A percentile compares a stretch with the other conserved stretches of the same genome.
Conservation (phyloP, 23 red algal genomes). For the Porphyridium purpureum region DNA sequence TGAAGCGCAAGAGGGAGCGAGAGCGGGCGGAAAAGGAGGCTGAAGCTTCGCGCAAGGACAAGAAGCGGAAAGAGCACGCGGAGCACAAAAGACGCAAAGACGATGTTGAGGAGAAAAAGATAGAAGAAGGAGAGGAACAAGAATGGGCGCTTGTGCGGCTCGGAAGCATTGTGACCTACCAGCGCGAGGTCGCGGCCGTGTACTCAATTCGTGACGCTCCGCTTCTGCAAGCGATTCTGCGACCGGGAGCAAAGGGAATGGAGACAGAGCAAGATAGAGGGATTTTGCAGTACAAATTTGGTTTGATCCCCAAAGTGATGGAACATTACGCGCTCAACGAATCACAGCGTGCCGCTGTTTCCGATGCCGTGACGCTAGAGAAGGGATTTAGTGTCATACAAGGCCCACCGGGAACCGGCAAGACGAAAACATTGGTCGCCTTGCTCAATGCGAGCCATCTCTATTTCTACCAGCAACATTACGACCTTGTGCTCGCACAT, state of each 20-base stretch:
- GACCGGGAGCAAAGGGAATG: too few relatives aligned
- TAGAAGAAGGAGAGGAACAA: too few relatives aligned
- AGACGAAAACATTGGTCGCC: constrained; percentile 53
- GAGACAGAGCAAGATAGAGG: too few relatives aligned
- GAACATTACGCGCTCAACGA: neutral
- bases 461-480: neutral
- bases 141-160: constrained; percentile 28
- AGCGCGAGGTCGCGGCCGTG: constrained; percentile 47
- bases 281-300: too few relatives aligned
- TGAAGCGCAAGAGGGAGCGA: too few relatives aligned
- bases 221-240: neutral
- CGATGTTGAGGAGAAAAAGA: too few relatives aligned
- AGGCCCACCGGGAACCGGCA: constrained; percentile 76
- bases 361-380: neutral
- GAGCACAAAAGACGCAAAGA: too few relatives aligned
- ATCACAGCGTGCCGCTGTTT: neutral
- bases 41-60: too few relatives aligned
- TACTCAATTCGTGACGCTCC: constrained; percentile 9
- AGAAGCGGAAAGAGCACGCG: too few relatives aligned
- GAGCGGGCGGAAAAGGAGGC: too few relatives aligned
- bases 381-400: neutral
- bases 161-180: constrained; percentile 31
- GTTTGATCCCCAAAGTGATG: too few relatives aligned
- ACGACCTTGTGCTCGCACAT: constrained; percentile 1
- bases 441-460: constrained; percentile 9